Conservation (phyloP, 78 protist species). For the Emiliania huxleyi region DNA sequence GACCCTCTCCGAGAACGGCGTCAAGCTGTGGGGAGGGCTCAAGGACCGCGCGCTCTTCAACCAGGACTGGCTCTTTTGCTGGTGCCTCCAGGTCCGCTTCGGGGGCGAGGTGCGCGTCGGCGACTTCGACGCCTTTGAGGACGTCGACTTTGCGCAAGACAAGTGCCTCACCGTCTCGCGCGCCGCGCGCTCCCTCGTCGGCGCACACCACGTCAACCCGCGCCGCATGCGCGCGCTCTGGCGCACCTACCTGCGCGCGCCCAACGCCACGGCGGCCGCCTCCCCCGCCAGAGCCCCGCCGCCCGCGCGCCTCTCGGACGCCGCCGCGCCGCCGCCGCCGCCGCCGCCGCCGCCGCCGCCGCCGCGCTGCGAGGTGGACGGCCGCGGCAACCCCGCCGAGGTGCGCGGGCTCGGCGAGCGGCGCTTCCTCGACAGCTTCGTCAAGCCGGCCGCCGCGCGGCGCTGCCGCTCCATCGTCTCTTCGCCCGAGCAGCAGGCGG, state of each 20-base stretch:
- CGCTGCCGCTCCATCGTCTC: not conserved
- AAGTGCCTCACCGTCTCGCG: not conserved
- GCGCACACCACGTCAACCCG: not conserved
- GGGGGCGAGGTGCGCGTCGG: not conserved
- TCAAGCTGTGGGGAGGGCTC: not conserved
- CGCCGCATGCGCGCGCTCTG: not conserved
- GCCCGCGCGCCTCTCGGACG: not conserved
- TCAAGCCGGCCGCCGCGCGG: not conserved
- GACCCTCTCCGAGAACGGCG: not conserved
- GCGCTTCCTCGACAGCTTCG: not conserved
- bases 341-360: no score
- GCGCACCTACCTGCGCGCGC: not conserved
- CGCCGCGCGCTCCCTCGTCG: not conserved
- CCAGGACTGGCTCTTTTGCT: slow-evolving; percentile 17
- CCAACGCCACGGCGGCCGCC: not conserved
- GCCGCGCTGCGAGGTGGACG: not conserved
- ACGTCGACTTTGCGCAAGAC: not conserved
- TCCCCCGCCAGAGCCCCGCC: not conserved
- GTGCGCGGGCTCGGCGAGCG: not conserved
- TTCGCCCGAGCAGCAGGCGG: not conserved
- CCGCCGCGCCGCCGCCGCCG: no score
- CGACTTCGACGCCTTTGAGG: not conserved
- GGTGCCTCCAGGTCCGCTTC: slow-evolving; percentile 1
- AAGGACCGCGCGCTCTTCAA: not conserved
- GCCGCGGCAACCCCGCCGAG: not conserved